A percentile compares a stretch with the other conserved stretches of the same genome.
These are phyloP conservation scores for Phytophthora aleatoria DNA, from an alignment of 352 stramenopile genomes.

Conservation along the genomic window DNA sequence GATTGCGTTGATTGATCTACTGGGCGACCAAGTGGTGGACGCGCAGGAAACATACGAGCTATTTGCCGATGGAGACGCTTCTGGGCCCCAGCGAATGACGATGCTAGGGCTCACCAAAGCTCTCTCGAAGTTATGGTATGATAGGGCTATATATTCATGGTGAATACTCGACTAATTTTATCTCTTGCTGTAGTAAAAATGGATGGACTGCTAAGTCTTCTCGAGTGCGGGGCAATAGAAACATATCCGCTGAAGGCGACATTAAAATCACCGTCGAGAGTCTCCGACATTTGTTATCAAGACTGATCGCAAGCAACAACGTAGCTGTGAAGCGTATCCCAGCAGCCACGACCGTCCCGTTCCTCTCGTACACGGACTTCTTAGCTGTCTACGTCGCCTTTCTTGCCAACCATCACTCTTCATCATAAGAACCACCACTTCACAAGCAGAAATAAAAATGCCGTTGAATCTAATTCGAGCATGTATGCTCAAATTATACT, in stretches of 20 bases:
- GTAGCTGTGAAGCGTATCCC: slow-evolving; percentile 41
- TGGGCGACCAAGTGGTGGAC: slow-evolving; percentile 65
- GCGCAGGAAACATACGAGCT: slow-evolving; percentile 61
- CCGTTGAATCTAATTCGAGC: slow-evolving; percentile 28
- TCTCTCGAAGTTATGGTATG: slow-evolving; percentile 46
- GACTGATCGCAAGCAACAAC: slow-evolving; percentile 40
- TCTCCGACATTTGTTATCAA: slow-evolving; percentile 46
- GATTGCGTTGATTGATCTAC: slow-evolving; percentile 60
- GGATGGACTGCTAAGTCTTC: slow-evolving; percentile 3
- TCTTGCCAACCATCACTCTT: slow-evolving; percentile 33
- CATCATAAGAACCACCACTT: slow-evolving; percentile 14
- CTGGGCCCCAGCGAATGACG: slow-evolving; percentile 35
- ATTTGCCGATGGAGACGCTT: slow-evolving; percentile 31
- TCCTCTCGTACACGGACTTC: slow-evolving; percentile 74
- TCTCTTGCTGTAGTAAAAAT: slow-evolving; percentile 13
- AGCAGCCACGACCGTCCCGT: slow-evolving; percentile 33
- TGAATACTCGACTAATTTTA: not conserved
- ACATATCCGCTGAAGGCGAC: not conserved
- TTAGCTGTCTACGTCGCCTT: slow-evolving; percentile 62
- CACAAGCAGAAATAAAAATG: slow-evolving; percentile 13
- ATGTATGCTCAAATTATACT: no score
- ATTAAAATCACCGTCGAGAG: slow-evolving; percentile 29
- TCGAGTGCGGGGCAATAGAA: not conserved
- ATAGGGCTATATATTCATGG: not conserved
- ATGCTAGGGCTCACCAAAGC: slow-evolving; percentile 56